These are phyloP conservation scores for Rubia peregrina DNA, from an alignment of 305 asterid genomes.

Conservation along the genomic window DNA sequence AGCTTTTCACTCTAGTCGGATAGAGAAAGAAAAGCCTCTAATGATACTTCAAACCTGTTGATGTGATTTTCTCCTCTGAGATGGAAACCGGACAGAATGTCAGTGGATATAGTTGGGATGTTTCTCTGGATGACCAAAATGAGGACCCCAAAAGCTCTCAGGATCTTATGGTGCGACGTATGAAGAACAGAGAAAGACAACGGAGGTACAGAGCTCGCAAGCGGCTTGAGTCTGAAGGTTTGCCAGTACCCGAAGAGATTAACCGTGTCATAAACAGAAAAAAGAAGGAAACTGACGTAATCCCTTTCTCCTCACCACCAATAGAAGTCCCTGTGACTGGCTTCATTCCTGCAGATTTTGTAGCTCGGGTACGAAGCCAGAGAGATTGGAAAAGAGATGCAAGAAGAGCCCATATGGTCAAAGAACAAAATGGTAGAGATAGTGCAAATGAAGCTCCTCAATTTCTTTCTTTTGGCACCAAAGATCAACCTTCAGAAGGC, in stretches of 20 bases:
- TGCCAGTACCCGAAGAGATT: slow-evolving; percentile 21
- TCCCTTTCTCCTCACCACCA: slow-evolving; percentile 31
- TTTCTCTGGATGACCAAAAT: slow-evolving; percentile 32
- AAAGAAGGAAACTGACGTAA: slow-evolving; percentile 28
- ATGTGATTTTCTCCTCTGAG: not conserved
- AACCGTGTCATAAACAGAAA: slow-evolving; percentile 21
- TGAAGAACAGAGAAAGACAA: slow-evolving; percentile 83
- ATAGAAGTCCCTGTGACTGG: slow-evolving; percentile 29
- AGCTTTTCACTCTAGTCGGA: not conserved
- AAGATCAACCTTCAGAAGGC: slow-evolving; percentile 13
- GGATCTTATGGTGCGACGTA: slow-evolving; percentile 54
- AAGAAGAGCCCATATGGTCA: slow-evolving; percentile 46
- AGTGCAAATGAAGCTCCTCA: slow-evolving; percentile 22
- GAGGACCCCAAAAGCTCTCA: slow-evolving; percentile 30
- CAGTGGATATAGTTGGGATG: slow-evolving; percentile 27
- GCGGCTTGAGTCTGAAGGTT: slow-evolving; percentile 55
- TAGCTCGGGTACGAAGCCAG: slow-evolving; percentile 48
- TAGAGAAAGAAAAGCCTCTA: not conserved
- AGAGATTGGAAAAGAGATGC: slow-evolving; percentile 93
- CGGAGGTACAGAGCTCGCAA: slow-evolving; percentile 87
- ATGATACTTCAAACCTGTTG: slow-evolving; percentile 1
- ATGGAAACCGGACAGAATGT: slow-evolving; percentile 18
- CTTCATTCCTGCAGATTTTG: slow-evolving; percentile 27
- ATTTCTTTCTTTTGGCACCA: slow-evolving; percentile 20
- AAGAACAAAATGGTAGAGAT: slow-evolving; percentile 29